These are phyloP conservation scores for Elongisporangium senticosum DNA, from an alignment of 352 stramenopile genomes.

Conservation along the genomic window DNA sequence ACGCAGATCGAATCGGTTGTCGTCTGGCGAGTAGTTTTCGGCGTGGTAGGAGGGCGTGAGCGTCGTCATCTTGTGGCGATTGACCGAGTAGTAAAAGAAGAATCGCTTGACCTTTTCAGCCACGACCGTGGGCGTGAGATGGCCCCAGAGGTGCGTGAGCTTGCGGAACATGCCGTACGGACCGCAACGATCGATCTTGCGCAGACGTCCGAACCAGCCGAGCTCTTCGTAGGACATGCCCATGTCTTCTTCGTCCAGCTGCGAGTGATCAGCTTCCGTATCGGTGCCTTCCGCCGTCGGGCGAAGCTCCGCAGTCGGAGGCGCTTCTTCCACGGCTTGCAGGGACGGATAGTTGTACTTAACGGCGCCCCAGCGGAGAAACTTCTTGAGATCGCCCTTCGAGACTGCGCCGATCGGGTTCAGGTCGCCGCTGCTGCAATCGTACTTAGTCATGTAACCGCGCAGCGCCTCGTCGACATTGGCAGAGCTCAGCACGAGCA, in stretches of 20 bases:
- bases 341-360: slow-evolving; percentile 91
- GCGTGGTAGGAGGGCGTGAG: slow-evolving; percentile 98
- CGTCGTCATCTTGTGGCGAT: slow-evolving; percentile 99
- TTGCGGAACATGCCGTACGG: slow-evolving; percentile 93
- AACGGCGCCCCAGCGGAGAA: slow-evolving; percentile 90
- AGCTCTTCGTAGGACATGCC: slow-evolving; percentile 99
- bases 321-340: slow-evolving; percentile 89
- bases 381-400: slow-evolving; percentile 95
- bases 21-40: slow-evolving; percentile 96
- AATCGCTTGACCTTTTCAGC: slow-evolving; percentile 95
- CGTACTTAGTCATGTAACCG: slow-evolving; percentile 99
- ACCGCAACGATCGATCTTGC: slow-evolving; percentile 95
- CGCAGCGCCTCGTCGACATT: slow-evolving; percentile 98
- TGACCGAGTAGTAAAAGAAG: slow-evolving; percentile 97
- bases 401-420: slow-evolving; percentile 98
- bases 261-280: slow-evolving; percentile 83
- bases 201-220: slow-evolving; percentile 91
- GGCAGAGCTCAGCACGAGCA: slow-evolving; percentile 97
- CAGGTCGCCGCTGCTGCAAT: slow-evolving; percentile 97
- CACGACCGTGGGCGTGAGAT: slow-evolving; percentile 71
- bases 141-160: slow-evolving; percentile 82
- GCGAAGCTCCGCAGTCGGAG: slow-evolving; percentile 94
- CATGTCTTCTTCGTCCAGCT: slow-evolving; percentile 99
- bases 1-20: slow-evolving; percentile 98
- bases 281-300: slow-evolving; percentile 75